Evolutionary conservation across 1,139 yeast species (phyloP).

Genomic region (Zygoascus hellenicus): DNA sequence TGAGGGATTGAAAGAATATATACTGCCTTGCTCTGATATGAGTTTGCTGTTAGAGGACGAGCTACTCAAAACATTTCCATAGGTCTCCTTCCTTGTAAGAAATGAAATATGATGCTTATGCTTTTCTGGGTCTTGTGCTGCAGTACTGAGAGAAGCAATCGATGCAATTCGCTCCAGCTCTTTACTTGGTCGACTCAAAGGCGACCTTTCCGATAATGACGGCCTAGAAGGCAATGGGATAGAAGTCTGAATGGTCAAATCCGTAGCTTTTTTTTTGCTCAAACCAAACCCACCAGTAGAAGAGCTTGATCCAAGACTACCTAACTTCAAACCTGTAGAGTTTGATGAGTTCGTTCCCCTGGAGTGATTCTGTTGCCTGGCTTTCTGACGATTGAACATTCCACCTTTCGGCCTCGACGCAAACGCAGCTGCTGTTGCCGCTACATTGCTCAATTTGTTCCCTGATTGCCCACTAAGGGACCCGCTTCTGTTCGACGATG

Average conservation of each 20-base stretch:
- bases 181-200: slow-evolving; percentile 39
- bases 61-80: slow-evolving; percentile 39
- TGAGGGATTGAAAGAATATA: slow-evolving; percentile 45
- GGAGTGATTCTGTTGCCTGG: slow-evolving; percentile 24
- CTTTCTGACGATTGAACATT: slow-evolving; percentile 34
- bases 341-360: slow-evolving; percentile 10
- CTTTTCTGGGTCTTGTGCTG: slow-evolving; percentile 18
- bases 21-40: slow-evolving; percentile 38
- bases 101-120: slow-evolving; percentile 40
- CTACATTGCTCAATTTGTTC: slow-evolving; percentile 21
- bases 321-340: not conserved
- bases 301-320: slow-evolving; percentile 1
- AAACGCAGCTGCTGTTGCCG: slow-evolving; percentile 30
- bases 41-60: slow-evolving; percentile 45
- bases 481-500: not conserved
- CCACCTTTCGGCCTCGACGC: slow-evolving; percentile 29
- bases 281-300: slow-evolving; percentile 2
- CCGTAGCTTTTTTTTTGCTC: slow-evolving; percentile 26
- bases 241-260: slow-evolving; percentile 32
- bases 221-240: slow-evolving; percentile 29
- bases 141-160: slow-evolving; percentile 29
- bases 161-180: slow-evolving; percentile 42
- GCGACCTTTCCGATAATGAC: slow-evolving; percentile 36
- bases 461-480: slow-evolving; percentile 3
- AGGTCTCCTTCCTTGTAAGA: slow-evolving; percentile 37